phyloP scores from a whole-genome alignment of 2,329 filamentous ascomycete genomes.

The Pezicula carpinea region DNA sequence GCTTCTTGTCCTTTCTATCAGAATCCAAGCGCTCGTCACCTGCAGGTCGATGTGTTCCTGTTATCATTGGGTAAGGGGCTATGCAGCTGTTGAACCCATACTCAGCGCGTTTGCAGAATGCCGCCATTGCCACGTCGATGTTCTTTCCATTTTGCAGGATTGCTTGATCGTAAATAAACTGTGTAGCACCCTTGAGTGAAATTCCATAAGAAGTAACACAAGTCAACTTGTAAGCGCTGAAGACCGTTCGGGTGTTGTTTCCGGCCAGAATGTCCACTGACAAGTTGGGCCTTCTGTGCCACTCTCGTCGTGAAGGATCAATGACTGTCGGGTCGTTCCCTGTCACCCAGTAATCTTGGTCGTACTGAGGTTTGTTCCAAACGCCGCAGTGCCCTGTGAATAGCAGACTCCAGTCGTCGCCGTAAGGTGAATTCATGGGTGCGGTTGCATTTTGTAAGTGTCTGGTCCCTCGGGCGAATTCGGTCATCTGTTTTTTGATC shows the following conservation, averaged over 20 bases:
- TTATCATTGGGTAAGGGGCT: background rate
- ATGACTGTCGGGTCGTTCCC: conserved; percentile 17
- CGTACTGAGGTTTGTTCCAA: background rate
- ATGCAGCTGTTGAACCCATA: background rate
- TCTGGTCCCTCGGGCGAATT: conserved; percentile 16
- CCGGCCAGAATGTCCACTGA: background rate
- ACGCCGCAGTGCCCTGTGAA: conserved; percentile 29
- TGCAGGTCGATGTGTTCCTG: background rate
- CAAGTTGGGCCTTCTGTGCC: background rate
- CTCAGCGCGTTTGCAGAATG: background rate
- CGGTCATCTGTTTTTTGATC: conserved; percentile 25
- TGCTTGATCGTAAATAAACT: background rate
- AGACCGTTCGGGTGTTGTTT: background rate
- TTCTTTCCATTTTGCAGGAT: background rate
- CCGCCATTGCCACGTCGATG: background rate
- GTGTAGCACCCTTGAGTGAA: background rate
- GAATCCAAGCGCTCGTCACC: background rate
- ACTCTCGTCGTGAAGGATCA: background rate
- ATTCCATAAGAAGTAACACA: background rate
- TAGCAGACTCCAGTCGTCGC: conserved; percentile 31
- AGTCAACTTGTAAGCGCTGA: background rate
- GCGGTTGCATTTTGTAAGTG: background rate
- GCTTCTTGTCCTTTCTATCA: background rate
- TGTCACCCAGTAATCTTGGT: conserved; percentile 9
- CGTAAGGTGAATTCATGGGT: conserved; percentile 13